phyloP scores from a whole-genome alignment of 441 rosid genomes.

The Pelargonium australe region DNA sequence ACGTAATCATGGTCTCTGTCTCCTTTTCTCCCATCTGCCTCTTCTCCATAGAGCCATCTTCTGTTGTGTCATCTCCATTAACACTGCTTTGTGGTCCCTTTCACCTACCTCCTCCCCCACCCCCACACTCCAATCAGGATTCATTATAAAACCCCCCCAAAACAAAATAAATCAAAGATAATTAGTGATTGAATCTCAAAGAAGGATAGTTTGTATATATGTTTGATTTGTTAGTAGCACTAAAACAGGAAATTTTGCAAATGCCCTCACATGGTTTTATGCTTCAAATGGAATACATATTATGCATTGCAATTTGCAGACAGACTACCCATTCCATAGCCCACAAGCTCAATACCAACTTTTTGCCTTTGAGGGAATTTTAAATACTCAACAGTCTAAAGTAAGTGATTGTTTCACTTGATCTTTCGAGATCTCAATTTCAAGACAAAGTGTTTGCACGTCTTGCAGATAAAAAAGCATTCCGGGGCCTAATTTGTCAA shows the following conservation, averaged over 20 bases:
- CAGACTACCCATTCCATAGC: neutral
- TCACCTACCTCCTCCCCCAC: slow-evolving; percentile 16
- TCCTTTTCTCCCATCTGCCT: slow-evolving; percentile 49
- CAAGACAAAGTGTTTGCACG: too few species aligned
- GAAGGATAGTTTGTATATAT: too few species aligned
- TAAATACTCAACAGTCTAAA: too few species aligned
- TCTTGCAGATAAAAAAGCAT: too few species aligned
- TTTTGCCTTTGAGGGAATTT: neutral
- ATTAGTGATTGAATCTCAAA: too few species aligned
- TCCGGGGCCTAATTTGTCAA: too few species aligned
- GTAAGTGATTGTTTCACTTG: too few species aligned
- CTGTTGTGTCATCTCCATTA: slow-evolving; percentile 25
- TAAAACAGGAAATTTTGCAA: too few species aligned
- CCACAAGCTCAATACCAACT: neutral
- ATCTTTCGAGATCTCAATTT: too few species aligned
- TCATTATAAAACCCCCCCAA: too few species aligned
- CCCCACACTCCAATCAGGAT: slow-evolving; percentile 25
- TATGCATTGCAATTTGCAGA: slow-evolving; percentile 29
- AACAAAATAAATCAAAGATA: too few species aligned
- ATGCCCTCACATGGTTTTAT: slow-evolving; percentile 40
- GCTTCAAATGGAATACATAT: slow-evolving; percentile 26
- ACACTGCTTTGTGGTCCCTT: slow-evolving; percentile 37
- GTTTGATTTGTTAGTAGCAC: too few species aligned
- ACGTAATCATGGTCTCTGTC: slow-evolving; percentile 33
- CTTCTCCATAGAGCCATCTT: slow-evolving; percentile 31